Conservation (phyloP, 768 basidiomycete species). For the Megacollybia marginata region DNA sequence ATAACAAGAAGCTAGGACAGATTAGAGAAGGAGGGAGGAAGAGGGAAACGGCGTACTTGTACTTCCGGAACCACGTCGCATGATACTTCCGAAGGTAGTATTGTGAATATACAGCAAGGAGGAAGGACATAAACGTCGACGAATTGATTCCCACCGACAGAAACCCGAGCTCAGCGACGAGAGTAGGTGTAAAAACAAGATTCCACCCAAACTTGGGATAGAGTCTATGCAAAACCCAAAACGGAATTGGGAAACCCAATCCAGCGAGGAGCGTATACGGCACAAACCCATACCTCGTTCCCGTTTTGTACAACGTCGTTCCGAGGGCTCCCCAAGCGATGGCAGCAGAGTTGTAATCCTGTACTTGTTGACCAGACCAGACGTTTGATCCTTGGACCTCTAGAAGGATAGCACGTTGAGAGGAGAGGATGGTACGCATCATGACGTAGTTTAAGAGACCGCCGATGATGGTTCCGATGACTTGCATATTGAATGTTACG, state of each 20-base stretch:
- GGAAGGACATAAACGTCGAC: conserved; percentile 12
- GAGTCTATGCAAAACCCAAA: conserved; percentile 39
- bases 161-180: conserved; percentile 15
- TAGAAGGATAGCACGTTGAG: conserved; percentile 32
- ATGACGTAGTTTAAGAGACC: conserved; percentile 42
- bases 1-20: conserved; percentile 9
- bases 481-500: conserved; percentile 48
- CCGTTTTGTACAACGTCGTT: conserved; percentile 36
- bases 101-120: conserved; percentile 24
- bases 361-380: conserved; percentile 49
- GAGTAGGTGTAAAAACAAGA: conserved; percentile 30
- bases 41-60: conserved; percentile 13
- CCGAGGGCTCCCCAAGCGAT: conserved; percentile 51
- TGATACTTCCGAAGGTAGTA: conserved; percentile 27
- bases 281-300: conserved; percentile 40
- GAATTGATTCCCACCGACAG: conserved; percentile 36
- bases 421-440: conserved; percentile 32
- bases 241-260: conserved; percentile 42
- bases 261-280: conserved; percentile 37
- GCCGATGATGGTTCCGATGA: conserved; percentile 46
- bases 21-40: not conserved
- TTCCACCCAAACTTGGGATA: conserved; percentile 41
- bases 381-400: conserved; percentile 43
- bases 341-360: conserved; percentile 43
- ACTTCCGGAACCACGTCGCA: conserved; percentile 27